Evolutionary conservation across 73 alveolate species (phyloP).

Genomic region (Paramecium biaurelia): DNA sequence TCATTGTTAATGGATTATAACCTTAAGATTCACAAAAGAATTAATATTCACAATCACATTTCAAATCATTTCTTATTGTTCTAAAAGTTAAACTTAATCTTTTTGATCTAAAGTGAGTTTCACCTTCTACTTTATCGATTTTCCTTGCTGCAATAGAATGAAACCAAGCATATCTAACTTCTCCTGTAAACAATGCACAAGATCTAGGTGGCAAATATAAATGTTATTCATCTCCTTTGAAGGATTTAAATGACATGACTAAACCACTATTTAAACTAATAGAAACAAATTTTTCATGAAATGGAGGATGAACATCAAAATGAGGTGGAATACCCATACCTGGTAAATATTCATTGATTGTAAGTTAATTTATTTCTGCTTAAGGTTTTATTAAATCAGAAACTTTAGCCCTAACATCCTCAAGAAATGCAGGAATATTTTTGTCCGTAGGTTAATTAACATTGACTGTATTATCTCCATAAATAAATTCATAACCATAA

Average conservation of each 20-base stretch:
- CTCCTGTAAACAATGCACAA: constrained; percentile 75
- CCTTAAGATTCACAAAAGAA: constrained; percentile 77
- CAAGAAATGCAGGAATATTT: constrained; percentile 48
- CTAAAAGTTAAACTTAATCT: constrained; percentile 81
- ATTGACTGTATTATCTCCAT: constrained; percentile 74
- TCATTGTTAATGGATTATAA: constrained; percentile 58
- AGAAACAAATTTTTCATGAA: constrained; percentile 74
- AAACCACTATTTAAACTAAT: constrained; percentile 71
- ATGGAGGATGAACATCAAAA: constrained; percentile 85
- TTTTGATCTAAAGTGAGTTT: constrained; percentile 71
- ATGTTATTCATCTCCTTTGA: constrained; percentile 69
- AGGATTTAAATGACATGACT: constrained; percentile 76
- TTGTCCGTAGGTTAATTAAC: not conserved
- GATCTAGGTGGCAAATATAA: constrained; percentile 74
- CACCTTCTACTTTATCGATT: constrained; percentile 76
- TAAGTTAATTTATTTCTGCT: constrained; percentile 68
- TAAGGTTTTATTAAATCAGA: constrained; percentile 37
- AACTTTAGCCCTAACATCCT: constrained; percentile 55
- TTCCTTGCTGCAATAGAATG: constrained; percentile 81
- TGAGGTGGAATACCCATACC: constrained; percentile 91
- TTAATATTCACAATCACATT: constrained; percentile 72
- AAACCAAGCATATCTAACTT: constrained; percentile 78
- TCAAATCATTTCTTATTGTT: constrained; percentile 66
- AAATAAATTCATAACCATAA: constrained; percentile 84
- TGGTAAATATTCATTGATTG: constrained; percentile 78